Base-by-base conservation (phyloP, 192 early-diverging fungal genomes). In the Borealophlyctis nickersoniae region DNA sequence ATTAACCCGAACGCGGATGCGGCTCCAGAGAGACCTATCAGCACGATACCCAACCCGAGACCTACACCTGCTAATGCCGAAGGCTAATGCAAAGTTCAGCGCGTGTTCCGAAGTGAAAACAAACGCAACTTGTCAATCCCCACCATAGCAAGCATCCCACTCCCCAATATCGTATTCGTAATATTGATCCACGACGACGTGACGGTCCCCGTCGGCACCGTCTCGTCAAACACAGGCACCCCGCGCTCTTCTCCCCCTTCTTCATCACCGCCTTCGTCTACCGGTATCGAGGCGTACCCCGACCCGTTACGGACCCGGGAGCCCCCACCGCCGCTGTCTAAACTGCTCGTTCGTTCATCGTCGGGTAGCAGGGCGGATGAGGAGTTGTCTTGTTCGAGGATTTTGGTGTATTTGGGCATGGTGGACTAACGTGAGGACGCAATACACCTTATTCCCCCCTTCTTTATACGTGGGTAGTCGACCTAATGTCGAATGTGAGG, bases 141-240 rank as follows among this genome's bases (percentile, higher is more conserved):
- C 79, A 89, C 88, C 96, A 99, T 96, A 33, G 95, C 95, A 27
- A 99, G 77, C 92, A 98, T 95, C 2, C 95, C 97, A 48, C 89
- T 87, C n/a, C 95, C 95, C 9, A 98, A 76, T 68, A 99, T 96
- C 0, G 95, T 99, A 66, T 99, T 99, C 36, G 89, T 82, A 34
- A 99, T 77, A 69, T 97, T 99, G 56, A 93, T 82, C 5, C 81
- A 72, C 7, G 87, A 91, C 36, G 84, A 85, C 32, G 73, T 49
- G 2, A 87, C 69, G 2, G 90, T 85, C 11, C 88, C 92, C 2
- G 82, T 87, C 1, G 53, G 60, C 11, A 31, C 45, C 26, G 49
- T 36, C 2, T 66, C 63, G 23, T 63, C 70, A 9, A 65, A 14
- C 33, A 49, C 34, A 34, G 52, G 57, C 29, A 63, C 36, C 11